These are phyloP conservation scores for Fusarium bulbicola DNA, from an alignment of 2,329 filamentous ascomycete species.

Conservation along the genomic window DNA sequence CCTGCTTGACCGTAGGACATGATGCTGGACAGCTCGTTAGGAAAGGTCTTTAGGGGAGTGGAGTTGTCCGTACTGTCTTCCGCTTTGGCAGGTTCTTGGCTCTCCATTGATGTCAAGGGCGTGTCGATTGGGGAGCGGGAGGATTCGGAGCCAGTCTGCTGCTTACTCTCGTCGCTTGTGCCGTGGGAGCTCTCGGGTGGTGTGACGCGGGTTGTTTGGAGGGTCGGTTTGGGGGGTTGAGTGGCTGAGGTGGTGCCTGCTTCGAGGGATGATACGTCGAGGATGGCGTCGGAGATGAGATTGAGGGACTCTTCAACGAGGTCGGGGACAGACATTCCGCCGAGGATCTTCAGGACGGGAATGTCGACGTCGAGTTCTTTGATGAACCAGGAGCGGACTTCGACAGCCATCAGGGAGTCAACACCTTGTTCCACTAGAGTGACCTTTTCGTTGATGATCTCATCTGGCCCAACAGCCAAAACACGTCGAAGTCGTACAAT, in stretches of 20 bases:
- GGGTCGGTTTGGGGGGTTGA: accelerated
- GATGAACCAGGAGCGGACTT: conserved; percentile 59
- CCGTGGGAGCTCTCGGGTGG: neutral
- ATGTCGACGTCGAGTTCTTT: conserved; percentile 56
- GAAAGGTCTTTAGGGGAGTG: neutral
- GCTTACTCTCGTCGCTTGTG: neutral
- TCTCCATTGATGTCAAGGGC: neutral
- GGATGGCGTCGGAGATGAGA: neutral
- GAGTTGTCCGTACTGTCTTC: neutral
- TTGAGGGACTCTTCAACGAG: neutral
- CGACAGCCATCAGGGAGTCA: neutral
- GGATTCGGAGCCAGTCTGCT: accelerated
- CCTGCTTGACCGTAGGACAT: conserved; percentile 54
- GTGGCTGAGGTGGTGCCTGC: accelerated
- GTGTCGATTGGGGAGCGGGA: neutral
- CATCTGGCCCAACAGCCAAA: neutral
- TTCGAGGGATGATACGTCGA: neutral
- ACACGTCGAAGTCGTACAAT: neutral
- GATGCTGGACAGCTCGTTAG: neutral
- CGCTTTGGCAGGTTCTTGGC: neutral
- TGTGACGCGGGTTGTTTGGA: neutral
- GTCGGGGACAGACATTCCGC: neutral
- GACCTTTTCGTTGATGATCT: neutral
- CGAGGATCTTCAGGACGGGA: conserved; percentile 53
- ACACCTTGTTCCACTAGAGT: neutral